Conservation (phyloP, 345 rosid species). For the Populus nigra region DNA sequence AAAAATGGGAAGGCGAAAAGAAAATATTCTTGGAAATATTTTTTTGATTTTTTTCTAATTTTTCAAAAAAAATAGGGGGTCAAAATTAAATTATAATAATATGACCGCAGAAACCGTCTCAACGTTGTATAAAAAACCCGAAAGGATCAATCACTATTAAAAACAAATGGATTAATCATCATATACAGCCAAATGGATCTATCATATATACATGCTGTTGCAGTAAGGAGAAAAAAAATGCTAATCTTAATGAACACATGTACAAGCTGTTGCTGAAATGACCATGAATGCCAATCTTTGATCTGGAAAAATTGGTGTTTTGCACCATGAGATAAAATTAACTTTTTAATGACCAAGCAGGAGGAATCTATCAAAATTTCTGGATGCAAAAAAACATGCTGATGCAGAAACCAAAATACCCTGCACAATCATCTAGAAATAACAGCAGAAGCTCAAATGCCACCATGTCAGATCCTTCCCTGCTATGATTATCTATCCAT, state of each 20-base stretch:
- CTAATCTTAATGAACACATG: background rate
- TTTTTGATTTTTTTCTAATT: no score
- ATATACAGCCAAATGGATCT: background rate
- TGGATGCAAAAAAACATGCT: constrained; percentile 19
- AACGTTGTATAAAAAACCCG: no score
- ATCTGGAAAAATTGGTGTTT: constrained; percentile 6
- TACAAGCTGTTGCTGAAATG: background rate
- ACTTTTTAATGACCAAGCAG: no score
- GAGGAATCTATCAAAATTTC: constrained; percentile 14
- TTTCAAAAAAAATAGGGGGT: no score
- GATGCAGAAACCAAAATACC: constrained; percentile 6
- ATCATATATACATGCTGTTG: constrained; percentile 12
- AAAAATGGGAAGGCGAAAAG: no score
- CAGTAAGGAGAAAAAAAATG: no score
- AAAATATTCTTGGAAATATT: no score
- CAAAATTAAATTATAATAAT: no score
- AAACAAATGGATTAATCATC: background rate
- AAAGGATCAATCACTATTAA: background rate
- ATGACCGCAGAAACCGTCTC: no score
- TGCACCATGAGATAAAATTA: no score
- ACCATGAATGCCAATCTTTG: background rate
- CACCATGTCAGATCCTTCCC: background rate
- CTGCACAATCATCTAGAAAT: background rate
- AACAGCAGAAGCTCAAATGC: background rate
- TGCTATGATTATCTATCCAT: background rate